Evolutionary conservation across 2,329 filamentous ascomycete species (phyloP).

Genomic region (Xylariaceae sp.): DNA sequence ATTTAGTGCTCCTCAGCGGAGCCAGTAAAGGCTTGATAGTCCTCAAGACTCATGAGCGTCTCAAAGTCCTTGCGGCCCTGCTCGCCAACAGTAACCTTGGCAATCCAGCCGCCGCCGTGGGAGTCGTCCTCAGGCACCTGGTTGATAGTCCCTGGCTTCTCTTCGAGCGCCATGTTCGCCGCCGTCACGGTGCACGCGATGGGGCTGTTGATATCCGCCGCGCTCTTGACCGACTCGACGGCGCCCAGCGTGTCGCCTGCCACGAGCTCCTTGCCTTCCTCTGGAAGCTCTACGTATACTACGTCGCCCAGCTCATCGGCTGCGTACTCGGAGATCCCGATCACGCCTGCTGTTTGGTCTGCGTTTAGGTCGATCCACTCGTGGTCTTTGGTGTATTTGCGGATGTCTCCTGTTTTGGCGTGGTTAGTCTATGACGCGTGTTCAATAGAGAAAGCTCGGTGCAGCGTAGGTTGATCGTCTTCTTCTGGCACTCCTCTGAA

Average conservation of each 20-base stretch:
- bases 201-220: conserved; percentile 95
- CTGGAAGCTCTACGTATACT: conserved; percentile 94
- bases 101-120: conserved; percentile 86
- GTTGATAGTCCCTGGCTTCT: conserved; percentile 88
- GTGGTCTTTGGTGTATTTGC: conserved; percentile 95
- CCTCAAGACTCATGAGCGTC: conserved; percentile 74
- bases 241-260: conserved; percentile 88
- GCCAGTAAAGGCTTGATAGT: conserved; percentile 77
- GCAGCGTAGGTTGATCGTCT: no score
- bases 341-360: conserved; percentile 79
- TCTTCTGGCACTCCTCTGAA: background rate
- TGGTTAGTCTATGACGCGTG: background rate
- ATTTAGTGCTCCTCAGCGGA: conserved; percentile 44
- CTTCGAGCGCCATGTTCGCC: conserved; percentile 77
- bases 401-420: conserved; percentile 59
- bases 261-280: conserved; percentile 68
- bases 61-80: conserved; percentile 71
- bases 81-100: conserved; percentile 80
- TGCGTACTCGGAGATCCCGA: conserved; percentile 90
- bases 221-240: conserved; percentile 97
- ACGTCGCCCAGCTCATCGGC: conserved; percentile 93
- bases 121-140: conserved; percentile 81
- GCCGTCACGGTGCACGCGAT: conserved; percentile 77
- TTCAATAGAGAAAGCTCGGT: background rate
- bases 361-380: conserved; percentile 94